Base-by-base conservation (phyloP, 2,329 filamentous ascomycete genomes). In the Arthrobotrys sphaeroides region DNA sequence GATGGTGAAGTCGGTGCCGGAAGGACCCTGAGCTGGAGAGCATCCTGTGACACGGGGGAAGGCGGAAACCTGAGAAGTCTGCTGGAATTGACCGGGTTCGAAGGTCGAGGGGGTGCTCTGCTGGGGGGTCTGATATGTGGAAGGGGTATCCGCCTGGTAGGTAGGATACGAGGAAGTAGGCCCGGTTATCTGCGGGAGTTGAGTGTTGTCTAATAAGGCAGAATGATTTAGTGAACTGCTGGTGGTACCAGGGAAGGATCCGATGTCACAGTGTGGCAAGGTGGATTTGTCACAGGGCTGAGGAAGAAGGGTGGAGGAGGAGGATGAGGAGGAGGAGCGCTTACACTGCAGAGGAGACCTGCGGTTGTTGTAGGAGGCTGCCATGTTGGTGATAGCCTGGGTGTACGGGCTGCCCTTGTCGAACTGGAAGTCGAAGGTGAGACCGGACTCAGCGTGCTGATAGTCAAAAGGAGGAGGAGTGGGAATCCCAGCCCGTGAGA, bases 1-100 rank as follows among this genome's bases (percentile, higher is more conserved):
- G 77, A 97, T 86, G 73, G 87, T 86, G 7, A 97, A 84, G 79
- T 89, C 89, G 18, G 90, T 91, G 64, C 91, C 91, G 80, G 87
- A 86, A 33, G 85, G 83, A 45, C 93, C 94, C 80, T 88, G 86
- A 47, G 85, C 84, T 16, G 94, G 94, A 73, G 88, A 86, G 82
- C 88, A 92, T 72, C 90, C 90, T 73, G 89, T 85, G 78, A 96
- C 84, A 80, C 89, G 86, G 70, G 86, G 82, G 80, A 87, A 87
- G 74, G 87, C 87, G 79, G 88, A 83, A 33, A 88, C 83, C 64
- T 88, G 84, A 81, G 94, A 86, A 83, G 92, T 92, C 77, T 89
- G 87, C 59, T 88, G 87, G 36, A 90, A 87, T 45, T 87, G 86
- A 80, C 90, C 90, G 79, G 87, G 87, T 73, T 86, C 84, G 80